Conservation (phyloP, 2,329 filamentous ascomycete species). For the Hypoxylon sp. region DNA sequence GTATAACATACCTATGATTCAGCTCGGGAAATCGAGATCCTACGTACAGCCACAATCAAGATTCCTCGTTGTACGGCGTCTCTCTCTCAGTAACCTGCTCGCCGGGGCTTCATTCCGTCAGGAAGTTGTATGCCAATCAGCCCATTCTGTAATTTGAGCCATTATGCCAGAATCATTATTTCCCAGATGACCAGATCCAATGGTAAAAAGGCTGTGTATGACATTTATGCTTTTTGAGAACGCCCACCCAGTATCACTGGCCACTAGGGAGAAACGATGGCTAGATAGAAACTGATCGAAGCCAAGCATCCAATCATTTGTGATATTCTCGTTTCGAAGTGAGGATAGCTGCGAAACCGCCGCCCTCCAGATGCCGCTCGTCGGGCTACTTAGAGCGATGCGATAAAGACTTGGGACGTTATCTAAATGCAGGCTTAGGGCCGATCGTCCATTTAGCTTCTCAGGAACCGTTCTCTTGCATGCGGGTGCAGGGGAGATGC, state of each 20-base stretch:
- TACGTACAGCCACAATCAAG: conserved; percentile 20
- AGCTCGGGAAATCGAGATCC: conserved; percentile 13
- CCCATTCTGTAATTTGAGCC: conserved; percentile 8
- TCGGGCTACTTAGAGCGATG: conserved; percentile 29
- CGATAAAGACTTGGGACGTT: conserved; percentile 29
- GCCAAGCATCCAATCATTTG: conserved; percentile 28
- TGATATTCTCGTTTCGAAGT: conserved; percentile 9
- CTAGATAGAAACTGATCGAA: conserved; percentile 23
- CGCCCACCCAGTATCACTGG: not conserved
- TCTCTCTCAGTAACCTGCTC: conserved; percentile 6
- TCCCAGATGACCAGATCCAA: conserved; percentile 17
- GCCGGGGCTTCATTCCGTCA: conserved; percentile 18
- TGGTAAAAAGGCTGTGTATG: conserved; percentile 13
- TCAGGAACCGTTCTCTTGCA: conserved; percentile 44
- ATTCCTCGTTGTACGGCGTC: conserved; percentile 14
- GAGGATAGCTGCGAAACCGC: conserved; percentile 23
- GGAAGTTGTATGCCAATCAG: conserved; percentile 18
- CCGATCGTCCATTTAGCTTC: conserved; percentile 44
- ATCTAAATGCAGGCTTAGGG: conserved; percentile 34
- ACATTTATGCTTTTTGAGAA: conserved; percentile 6
- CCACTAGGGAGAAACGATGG: conserved; percentile 15
- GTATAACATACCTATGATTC: conserved; percentile 8
- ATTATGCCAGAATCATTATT: conserved; percentile 18
- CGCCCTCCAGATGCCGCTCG: conserved; percentile 9
- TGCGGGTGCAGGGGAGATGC: conserved; percentile 39